Conservation (phyloP, 345 rosid genomes). For the Populus deltoides region DNA sequence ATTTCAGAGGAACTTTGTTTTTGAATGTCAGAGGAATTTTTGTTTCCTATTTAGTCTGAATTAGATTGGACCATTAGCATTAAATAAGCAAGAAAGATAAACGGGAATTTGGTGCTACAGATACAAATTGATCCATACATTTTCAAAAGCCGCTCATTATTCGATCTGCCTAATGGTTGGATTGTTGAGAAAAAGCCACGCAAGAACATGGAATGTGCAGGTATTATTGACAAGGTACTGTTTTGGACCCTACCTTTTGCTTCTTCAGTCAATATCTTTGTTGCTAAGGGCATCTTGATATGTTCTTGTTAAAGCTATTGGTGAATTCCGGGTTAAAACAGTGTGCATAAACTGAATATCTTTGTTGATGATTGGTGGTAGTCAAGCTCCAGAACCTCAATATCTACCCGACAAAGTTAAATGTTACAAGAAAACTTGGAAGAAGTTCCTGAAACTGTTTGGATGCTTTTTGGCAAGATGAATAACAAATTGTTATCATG, state of each 20-base stretch:
- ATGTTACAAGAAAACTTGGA: background rate
- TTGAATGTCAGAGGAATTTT: background rate
- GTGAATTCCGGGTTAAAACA: too few species aligned
- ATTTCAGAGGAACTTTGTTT: too few species aligned
- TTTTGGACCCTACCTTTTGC: background rate
- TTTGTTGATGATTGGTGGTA: background rate
- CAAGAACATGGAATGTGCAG: conserved; percentile 12
- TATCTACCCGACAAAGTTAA: too few species aligned
- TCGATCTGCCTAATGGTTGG: conserved; percentile 39
- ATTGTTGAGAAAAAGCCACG: conserved; percentile 34
- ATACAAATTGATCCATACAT: conserved; percentile 30
- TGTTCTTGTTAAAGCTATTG: too few species aligned
- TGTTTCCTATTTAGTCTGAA: background rate
- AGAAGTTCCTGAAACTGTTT: background rate
- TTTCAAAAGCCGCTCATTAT: conserved; percentile 8
- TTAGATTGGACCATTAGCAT: background rate
- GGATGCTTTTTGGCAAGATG: background rate
- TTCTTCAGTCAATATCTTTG: background rate
- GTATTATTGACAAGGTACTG: conserved; percentile 35
- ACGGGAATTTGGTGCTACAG: conserved; percentile 17
- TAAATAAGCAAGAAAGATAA: background rate
- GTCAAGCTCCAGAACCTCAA: background rate
- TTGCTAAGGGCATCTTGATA: too few species aligned
- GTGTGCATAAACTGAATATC: background rate
- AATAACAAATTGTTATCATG: background rate